A percentile compares a stretch with the other conserved stretches of the same genome.
Conservation (phyloP, 768 basidiomycete genomes). For the Podaxis sp. region DNA sequence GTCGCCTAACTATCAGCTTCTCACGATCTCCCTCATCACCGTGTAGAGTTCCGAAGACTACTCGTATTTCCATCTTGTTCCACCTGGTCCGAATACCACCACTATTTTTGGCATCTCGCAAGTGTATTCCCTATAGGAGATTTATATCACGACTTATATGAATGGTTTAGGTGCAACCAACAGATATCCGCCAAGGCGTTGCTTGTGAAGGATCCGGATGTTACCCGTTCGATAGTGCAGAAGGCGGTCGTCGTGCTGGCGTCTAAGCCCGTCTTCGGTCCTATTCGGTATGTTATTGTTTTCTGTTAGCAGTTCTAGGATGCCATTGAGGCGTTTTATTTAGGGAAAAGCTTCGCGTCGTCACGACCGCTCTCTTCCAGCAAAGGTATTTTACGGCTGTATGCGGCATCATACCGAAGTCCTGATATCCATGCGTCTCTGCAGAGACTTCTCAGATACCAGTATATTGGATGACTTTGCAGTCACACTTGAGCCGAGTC, state of each 20-base stretch:
- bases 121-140: slow-evolving; percentile 22
- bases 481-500: slow-evolving; percentile 65
- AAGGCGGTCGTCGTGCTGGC: slow-evolving; percentile 96
- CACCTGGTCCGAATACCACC: slow-evolving; percentile 59
- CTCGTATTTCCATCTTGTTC: slow-evolving; percentile 91
- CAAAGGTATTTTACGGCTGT: slow-evolving; percentile 52
- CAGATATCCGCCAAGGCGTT: slow-evolving; percentile 83
- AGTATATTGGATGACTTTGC: slow-evolving; percentile 89
- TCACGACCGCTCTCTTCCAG: slow-evolving; percentile 87
- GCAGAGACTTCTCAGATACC: slow-evolving; percentile 82
- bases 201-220: slow-evolving; percentile 74
- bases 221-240: slow-evolving; percentile 94
- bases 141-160: slow-evolving; percentile 10
- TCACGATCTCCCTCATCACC: slow-evolving; percentile 2
- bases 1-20: slow-evolving; percentile 21
- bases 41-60: slow-evolving; percentile 85
- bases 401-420: background rate
- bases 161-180: slow-evolving; percentile 73
- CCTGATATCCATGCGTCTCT: background rate
- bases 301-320: background rate
- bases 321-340: background rate
- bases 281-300: slow-evolving; percentile 62
- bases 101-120: slow-evolving; percentile 97
- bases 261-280: slow-evolving; percentile 87
- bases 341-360: slow-evolving; percentile 90